phyloP scores from a whole-genome alignment of 2,329 filamentous ascomycete genomes.

The Colletotrichum plurivorum region DNA sequence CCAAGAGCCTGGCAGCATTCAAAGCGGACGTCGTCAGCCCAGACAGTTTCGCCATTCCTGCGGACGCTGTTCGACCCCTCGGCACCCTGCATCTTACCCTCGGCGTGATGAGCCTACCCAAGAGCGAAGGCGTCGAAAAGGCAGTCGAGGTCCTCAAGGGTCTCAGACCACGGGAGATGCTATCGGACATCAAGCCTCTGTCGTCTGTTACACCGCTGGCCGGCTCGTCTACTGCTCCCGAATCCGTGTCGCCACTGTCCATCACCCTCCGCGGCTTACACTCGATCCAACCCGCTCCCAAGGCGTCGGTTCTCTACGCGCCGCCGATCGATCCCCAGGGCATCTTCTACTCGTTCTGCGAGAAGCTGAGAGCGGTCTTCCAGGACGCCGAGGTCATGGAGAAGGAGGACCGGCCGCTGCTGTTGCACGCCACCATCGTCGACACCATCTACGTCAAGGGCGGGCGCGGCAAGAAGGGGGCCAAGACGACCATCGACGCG shows the following conservation, averaged over 20 bases:
- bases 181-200: constrained; percentile 47
- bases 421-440: constrained; percentile 87
- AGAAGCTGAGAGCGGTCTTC: constrained; percentile 69
- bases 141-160: constrained; percentile 57
- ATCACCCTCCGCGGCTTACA: constrained; percentile 69
- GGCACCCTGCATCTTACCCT: constrained; percentile 89
- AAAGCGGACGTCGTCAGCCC: constrained; percentile 67
- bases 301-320: constrained; percentile 76
- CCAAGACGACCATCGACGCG: constrained; percentile 67
- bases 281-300: constrained; percentile 69
- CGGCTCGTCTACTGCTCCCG: constrained; percentile 22
- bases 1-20: constrained; percentile 74
- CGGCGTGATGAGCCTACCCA: constrained; percentile 83
- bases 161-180: constrained; percentile 56
- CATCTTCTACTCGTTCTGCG: constrained; percentile 70
- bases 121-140: constrained; percentile 58
- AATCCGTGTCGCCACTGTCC: constrained; percentile 44
- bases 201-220: constrained; percentile 39
- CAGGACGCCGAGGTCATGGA: constrained; percentile 68
- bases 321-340: constrained; percentile 68
- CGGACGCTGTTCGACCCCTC: constrained; percentile 79
- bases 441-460: constrained; percentile 85
- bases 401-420: constrained; percentile 73
- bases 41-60: constrained; percentile 67
- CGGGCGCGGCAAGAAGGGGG: constrained; percentile 47